Evolutionary conservation across 108 stramenopile species (phyloP), one percentile per base, ranked within the genome.

Genomic region (Mediolabrus comicus): DNA sequence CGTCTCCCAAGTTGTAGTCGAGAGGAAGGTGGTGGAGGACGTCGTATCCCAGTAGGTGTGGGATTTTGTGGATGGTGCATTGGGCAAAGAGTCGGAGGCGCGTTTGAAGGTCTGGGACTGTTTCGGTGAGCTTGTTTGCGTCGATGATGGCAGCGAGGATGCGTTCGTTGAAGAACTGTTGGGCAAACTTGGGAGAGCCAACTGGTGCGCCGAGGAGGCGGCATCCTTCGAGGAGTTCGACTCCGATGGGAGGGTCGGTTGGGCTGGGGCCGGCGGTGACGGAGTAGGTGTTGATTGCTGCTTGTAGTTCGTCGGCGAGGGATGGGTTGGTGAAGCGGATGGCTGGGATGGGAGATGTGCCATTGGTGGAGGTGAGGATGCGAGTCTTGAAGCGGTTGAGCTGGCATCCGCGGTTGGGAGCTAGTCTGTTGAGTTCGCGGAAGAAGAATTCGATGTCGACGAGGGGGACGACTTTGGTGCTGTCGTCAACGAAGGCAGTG

Each of bases 401-500:
- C 8, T 39, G 22, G 51, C 51, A 51, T 9, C 4, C 64, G 22
- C 9, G 10, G 19, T 17, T 36, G 11, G 8, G 14, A 8, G 38
- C 68, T 31, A 26, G 54, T 8, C 27, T 9, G 14, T 39, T 49
- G 12, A 69, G 16, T 14, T 26, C 19, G 0, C 0, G 6, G 57
- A 29, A 59, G 3, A 69, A 52, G 49, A 71, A 62, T 12, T 13
- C 13, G 17, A 71, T 0, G 43, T 71, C 70, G 9, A 19, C 27
- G 0, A 49, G 46, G 14, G 41, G 62, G 62, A 71, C 35, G 24
- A 32, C 24, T n/a, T 46, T 32, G 5, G 38, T 62, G 43, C 31
- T 53, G 43, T 71, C 70, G 26, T 71, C 70, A 1, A 71, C 41
- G 28, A 33, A 71, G 3, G 32, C 70, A 0, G 62, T 27, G 43